Base-by-base conservation (phyloP, 768 basidiomycete genomes). In the Chalciporus pseudorubinellus region DNA sequence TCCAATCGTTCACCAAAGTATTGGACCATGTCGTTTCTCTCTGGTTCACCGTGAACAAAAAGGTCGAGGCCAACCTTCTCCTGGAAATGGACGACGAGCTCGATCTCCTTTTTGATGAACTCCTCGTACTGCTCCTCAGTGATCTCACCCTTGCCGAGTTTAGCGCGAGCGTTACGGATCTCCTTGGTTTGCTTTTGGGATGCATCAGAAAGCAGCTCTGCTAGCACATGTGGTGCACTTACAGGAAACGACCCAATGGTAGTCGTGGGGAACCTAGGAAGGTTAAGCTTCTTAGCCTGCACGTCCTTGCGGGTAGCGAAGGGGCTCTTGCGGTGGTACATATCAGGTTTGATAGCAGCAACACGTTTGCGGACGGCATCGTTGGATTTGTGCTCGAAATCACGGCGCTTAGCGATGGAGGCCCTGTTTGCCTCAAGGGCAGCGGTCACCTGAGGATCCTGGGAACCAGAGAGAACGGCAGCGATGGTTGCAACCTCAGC, bases 11-110 rank as follows among this genome's bases (percentile, higher is more conserved):
- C 97, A 59, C 97, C 97, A 62, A 98, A 99, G 84, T 99, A 99
- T 77, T 98, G 95, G 57, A 97, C 95, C 95, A 98, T 98, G 81
- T 98, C 95, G 71, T 98, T 98, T 65, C 95, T 85, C 79, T 99
- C 95, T 48, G 95, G 90, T 74, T 99, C 97, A 66, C 97, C 97
- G 73, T 99, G 97, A 55, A 99, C 97, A 62, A 98, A 82, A 52
- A 99, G 82, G 74, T 99, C 97, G 61, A 99, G 85, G 59, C 91
- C 95, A 59, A 94, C 82, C 72, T 83, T 85, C 80, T 98, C 95
- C 74, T 99, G 97, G 92, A 98, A 95, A 58, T 84, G 81, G 61
- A 98, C 95, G 56, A 93, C 94, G 48, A 71, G 72, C 76, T 95
- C 83, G 63, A 99, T 90, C 75, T 99, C 97, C 77, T 93, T 91